A percentile compares a stretch with the other conserved stretches of the same genome.
Conservation (phyloP, 495 filamentous ascomycete genomes). For the Aspergillus nidulans region DNA sequence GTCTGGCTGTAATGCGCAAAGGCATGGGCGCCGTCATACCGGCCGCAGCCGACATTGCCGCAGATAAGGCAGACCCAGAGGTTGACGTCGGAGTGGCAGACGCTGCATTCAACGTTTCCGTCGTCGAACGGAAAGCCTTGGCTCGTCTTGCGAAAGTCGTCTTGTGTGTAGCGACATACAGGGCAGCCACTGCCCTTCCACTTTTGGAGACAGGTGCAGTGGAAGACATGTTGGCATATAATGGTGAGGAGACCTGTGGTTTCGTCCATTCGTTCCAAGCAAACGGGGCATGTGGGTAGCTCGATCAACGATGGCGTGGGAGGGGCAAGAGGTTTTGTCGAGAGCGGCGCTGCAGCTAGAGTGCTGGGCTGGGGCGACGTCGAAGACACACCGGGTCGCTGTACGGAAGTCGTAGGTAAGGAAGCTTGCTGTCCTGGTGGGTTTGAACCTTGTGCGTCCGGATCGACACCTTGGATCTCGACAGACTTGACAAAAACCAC, state of each 20-base stretch:
- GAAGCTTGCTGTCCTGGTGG: constrained; percentile 28
- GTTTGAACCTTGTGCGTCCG: constrained; percentile 16
- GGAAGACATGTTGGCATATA: constrained; percentile 96
- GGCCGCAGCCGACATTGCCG: constrained; percentile 86
- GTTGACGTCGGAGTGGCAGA: constrained; percentile 72
- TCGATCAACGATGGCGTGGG: constrained; percentile 88
- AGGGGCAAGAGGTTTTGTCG: constrained; percentile 79
- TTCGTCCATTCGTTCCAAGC: constrained; percentile 97
- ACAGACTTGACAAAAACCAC: constrained; percentile 94
- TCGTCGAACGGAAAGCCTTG: constrained; percentile 28
- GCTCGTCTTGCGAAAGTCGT: constrained; percentile 38
- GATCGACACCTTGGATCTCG: constrained; percentile 48
- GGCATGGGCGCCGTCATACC: constrained; percentile 90
- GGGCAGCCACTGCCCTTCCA: constrained; percentile 94
- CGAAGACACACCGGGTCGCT: constrained; percentile 28
- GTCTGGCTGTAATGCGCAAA: constrained; percentile 91
- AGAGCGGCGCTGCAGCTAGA: constrained; percentile 50
- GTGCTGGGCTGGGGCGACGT: constrained; percentile 40
- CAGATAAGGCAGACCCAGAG: constrained; percentile 96
- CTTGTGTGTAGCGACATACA: constrained; percentile 85
- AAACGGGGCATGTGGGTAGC: constrained; percentile 93
- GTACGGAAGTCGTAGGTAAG: constrained; percentile 39
- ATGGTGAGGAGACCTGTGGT: constrained; percentile 93
- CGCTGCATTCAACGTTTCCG: constrained; percentile 55
- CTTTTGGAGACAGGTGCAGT: constrained; percentile 93